Evolutionary conservation across 192 early-diverging fungal species (phyloP).

Genomic region (Ambispora gerdemannii): DNA sequence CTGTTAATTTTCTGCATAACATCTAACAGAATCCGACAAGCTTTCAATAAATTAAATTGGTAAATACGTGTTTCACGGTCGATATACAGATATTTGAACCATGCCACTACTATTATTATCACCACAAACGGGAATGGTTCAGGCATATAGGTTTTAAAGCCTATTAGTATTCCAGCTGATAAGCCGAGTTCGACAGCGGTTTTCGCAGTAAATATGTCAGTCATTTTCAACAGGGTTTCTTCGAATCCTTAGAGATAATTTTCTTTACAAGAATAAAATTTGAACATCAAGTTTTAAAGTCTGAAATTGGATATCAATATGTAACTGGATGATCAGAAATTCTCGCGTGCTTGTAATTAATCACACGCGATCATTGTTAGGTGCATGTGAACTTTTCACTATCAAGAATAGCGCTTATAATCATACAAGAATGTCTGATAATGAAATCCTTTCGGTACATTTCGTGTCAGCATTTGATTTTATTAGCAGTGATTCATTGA

Average conservation of each 20-base stretch:
- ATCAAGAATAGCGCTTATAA: too few species aligned
- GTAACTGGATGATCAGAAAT: too few species aligned
- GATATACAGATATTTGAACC: slow-evolving; percentile 14
- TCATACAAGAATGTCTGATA: too few species aligned
- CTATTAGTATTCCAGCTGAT: not conserved
- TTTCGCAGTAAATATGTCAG: not conserved
- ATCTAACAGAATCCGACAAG: not conserved
- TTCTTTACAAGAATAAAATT: too few species aligned
- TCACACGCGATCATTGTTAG: too few species aligned
- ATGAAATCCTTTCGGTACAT: not conserved
- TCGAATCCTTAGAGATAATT: too few species aligned
- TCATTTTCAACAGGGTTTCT: too few species aligned
- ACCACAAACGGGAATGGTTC: not conserved
- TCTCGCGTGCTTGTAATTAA: too few species aligned
- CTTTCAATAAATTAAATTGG: not conserved
- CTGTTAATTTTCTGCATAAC: not conserved
- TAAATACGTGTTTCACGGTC: slow-evolving; percentile 6
- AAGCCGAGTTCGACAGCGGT: not conserved
- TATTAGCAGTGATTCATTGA: not conserved
- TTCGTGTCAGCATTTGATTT: not conserved
- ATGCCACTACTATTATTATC: not conserved
- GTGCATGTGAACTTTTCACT: too few species aligned
- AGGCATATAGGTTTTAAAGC: slow-evolving; percentile 7
- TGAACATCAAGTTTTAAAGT: too few species aligned
- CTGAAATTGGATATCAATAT: too few species aligned